Evolutionary conservation across 169 alveolate species (phyloP), one percentile per base, ranked within the genome.

Genomic region (Plasmodium billcollinsi): DNA sequence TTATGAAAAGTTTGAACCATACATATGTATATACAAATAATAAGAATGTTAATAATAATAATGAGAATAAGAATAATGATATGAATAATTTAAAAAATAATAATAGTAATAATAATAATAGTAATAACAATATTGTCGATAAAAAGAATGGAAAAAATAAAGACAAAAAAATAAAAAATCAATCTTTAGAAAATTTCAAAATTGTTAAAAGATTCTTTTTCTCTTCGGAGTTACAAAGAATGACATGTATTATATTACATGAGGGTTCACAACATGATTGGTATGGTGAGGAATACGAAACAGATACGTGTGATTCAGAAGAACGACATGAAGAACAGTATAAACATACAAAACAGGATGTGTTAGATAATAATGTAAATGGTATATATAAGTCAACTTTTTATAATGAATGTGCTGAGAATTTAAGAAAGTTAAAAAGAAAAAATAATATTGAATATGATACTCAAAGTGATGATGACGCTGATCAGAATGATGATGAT

Each of bases 171-270:
- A 65, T 39, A 45, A 89, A 74, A 73, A 88, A 93, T 39, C 43
- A 65, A 15, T 71, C 71, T 80, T 92, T 91, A 59, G 95, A 94
- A 90, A 88, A 83, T 33, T 71, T 93, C 45, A 61, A 74, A 54
- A 91, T 96, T 15, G 71, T 95, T 39, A 73, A 90, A 50, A 80
- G 98, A 61, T 97, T 95, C 91, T 97, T 96, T 45, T 97, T 97
- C 83, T 63, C 97, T 0, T 96, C 98, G 3, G 97, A 92, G 52
- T 92, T 96, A 29, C 98, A 96, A 78, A 91, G 98, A 54, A 96
- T 96, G 98, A 93, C 97, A 0, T 91, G 92, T 33, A 88, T 94
- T 24, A 93, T 91, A 21, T 69, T 73, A 12, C 90, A 66, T 50
- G 78, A 65, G 9, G 92, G 92, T n/a, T 67, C 45, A 73, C 88